Evolutionary conservation across 2,329 filamentous ascomycete genomes (phyloP).

Genomic region (Colletotrichum costaricense): DNA sequence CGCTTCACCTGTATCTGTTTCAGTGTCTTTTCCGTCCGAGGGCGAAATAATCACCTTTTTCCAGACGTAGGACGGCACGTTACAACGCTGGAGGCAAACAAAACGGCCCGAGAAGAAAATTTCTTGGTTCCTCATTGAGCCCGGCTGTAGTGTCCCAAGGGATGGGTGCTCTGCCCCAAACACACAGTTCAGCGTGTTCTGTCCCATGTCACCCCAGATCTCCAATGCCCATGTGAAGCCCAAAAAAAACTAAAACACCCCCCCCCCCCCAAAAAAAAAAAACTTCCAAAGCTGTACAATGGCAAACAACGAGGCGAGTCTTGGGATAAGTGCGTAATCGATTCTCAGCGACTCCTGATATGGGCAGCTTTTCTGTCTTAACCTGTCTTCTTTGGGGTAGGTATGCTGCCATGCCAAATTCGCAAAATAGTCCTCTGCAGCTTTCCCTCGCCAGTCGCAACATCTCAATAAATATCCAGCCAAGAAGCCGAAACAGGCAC

Average conservation of each 20-base stretch:
- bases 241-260: background rate
- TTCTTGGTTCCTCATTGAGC: background rate
- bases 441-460: background rate
- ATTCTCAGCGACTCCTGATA: background rate
- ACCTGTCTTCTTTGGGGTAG: background rate
- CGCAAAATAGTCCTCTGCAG: background rate
- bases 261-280: too few species aligned
- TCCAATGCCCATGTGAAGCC: background rate
- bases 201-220: background rate
- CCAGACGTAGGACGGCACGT: background rate
- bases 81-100: background rate
- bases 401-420: background rate
- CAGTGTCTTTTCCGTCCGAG: background rate
- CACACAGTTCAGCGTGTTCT: background rate
- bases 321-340: background rate
- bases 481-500: background rate
- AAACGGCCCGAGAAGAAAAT: background rate
- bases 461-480: background rate
- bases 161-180: background rate
- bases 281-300: background rate
- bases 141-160: background rate
- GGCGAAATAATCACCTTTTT: background rate
- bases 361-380: background rate
- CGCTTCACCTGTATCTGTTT: background rate
- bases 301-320: background rate